Conservation (phyloP, 768 basidiomycete genomes). For the Phlegmacium glaucopus region DNA sequence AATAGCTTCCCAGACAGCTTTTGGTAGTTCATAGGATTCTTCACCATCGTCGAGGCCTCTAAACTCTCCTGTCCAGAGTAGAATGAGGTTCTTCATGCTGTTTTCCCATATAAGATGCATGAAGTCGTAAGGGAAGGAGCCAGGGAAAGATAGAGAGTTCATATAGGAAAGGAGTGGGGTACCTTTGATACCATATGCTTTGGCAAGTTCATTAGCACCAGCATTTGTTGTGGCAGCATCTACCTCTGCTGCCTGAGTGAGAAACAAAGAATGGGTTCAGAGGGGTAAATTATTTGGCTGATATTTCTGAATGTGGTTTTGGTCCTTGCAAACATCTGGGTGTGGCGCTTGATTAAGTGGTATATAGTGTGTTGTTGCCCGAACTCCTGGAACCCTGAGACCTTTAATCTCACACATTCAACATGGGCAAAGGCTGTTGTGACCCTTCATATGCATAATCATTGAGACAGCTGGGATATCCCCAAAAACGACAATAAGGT, state of each 20-base stretch:
- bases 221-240: slow-evolving; percentile 17
- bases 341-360: slow-evolving; percentile 20
- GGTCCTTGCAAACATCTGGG: slow-evolving; percentile 8
- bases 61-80: slow-evolving; percentile 36
- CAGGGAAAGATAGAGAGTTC: slow-evolving; percentile 31
- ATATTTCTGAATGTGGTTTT: slow-evolving; percentile 8
- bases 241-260: slow-evolving; percentile 20
- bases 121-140: slow-evolving; percentile 43
- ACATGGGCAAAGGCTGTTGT: slow-evolving; percentile 33
- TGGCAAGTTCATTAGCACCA: slow-evolving; percentile 18
- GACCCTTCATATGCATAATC: slow-evolving; percentile 36
- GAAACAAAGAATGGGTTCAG: slow-evolving; percentile 25
- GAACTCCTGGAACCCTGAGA: slow-evolving; percentile 6
- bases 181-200: slow-evolving; percentile 31
- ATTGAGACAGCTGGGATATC: slow-evolving; percentile 20
- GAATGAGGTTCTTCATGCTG: slow-evolving; percentile 36
- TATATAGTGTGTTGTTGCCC: slow-evolving; percentile 22
- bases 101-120: slow-evolving; percentile 50
- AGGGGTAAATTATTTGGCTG: slow-evolving; percentile 32
- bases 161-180: slow-evolving; percentile 27
- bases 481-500: slow-evolving; percentile 15
- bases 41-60: slow-evolving; percentile 32
- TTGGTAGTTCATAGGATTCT: slow-evolving; percentile 25
- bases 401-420: slow-evolving; percentile 35
- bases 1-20: slow-evolving; percentile 37